Evolutionary conservation across 2,329 filamentous ascomycete species (phyloP), one percentile per base, ranked within the genome.

Genomic region (Penicillium sp.): DNA sequence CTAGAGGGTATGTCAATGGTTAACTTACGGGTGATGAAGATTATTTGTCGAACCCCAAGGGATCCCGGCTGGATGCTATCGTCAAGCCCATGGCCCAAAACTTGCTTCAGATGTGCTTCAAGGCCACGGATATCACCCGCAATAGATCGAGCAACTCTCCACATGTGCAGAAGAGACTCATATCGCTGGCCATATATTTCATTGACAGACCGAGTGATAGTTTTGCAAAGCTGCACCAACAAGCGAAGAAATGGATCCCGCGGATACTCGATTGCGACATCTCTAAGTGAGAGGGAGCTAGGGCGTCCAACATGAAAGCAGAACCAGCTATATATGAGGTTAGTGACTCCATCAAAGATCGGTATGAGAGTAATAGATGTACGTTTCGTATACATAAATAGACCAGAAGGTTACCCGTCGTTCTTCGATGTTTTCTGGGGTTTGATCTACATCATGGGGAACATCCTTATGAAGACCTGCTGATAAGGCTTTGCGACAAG

Each of bases 381-480:
- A 79, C 77, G 70, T 77, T 66, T 79, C 77, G 61, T 73, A 79
- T 26, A 75, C 68, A 57, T 71, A 78, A 2, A 79, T 61, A 50
- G 71, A 72, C 73, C 73, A 75, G 43, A 75, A 73, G 0, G 73
- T 75, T 26, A 71, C 59, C 40, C 73, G 67, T 50, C 75, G 66
- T 57, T 77, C 69, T 49, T 74, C 65, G 3, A 71, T 62, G 12
- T 69, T 69, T 17, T 76, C 69, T n/a, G 64, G 50, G 0, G 65
- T 62, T 36, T 76, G 70, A 6, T 63, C 61, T 5, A 64, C 60
- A 2, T 70, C 60, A n/a, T 61, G 55, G 1, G 68, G 72, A 1
- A 72, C 70, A 38, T 75, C 73, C 50, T 78, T 78, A 51, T 79
- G 75, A 50, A 79, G 50, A 3, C 77, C 77, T 14, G 75, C 74